Percentiles rank a stretch among this genome's conserved stretches.
Evolutionary conservation across 1,284 basidiomycete species (phyloP).

Genomic region (Moesziomyces aphidis): DNA sequence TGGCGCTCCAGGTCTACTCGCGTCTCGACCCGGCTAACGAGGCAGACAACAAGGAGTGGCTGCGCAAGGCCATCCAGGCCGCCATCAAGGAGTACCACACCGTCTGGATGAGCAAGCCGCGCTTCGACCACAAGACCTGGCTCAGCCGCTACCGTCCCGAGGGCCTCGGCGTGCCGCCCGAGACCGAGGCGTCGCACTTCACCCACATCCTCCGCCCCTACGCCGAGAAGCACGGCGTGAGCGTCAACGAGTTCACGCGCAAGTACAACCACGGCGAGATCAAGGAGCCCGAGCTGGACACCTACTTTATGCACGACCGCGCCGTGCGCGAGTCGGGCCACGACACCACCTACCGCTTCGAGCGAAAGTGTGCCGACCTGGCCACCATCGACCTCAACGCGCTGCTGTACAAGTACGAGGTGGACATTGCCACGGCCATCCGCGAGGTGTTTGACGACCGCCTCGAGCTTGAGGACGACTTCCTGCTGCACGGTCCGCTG

Average conservation of each 20-base stretch:
- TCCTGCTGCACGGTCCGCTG: constrained; percentile 69
- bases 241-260: constrained; percentile 97
- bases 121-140: constrained; percentile 91
- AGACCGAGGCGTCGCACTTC: constrained; percentile 98
- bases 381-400: constrained; percentile 96
- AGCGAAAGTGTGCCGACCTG: constrained; percentile 91
- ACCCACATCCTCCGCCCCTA: constrained; percentile 96
- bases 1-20: constrained; percentile 97
- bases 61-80: constrained; percentile 92
- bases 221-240: constrained; percentile 90
- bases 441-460: constrained; percentile 92
- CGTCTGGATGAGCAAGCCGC: constrained; percentile 92
- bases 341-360: constrained; percentile 96
- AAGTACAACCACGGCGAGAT: constrained; percentile 89
- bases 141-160: constrained; percentile 92
- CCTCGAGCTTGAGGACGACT: constrained; percentile 90
- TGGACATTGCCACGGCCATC: constrained; percentile 75
- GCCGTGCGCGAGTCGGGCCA: constrained; percentile 86
- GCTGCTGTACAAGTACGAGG: constrained; percentile 76
- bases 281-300: constrained; percentile 89
- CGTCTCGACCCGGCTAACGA: constrained; percentile 87
- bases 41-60: constrained; percentile 85
- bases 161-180: constrained; percentile 95
- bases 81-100: constrained; percentile 99
- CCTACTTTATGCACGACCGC: constrained; percentile 97